Percentiles rank a stretch among this genome's conserved stretches.
Evolutionary conservation across 495 filamentous ascomycete species (phyloP).

Genomic region (Penicillium pancosmium): DNA sequence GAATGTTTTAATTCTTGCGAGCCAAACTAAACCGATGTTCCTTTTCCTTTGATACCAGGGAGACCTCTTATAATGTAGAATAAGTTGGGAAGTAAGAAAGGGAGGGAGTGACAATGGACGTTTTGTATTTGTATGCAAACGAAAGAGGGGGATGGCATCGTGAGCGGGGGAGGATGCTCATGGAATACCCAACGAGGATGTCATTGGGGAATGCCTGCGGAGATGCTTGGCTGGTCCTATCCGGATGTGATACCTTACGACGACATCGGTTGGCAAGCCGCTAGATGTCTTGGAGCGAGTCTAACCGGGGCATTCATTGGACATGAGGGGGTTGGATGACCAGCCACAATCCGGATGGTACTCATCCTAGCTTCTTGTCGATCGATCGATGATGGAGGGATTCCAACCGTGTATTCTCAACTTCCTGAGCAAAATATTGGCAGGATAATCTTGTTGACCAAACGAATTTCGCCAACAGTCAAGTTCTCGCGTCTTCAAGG

Average conservation of each 20-base stretch:
- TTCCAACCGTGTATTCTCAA: too few species aligned
- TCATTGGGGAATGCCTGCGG: slow-evolving; percentile 22
- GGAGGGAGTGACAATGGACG: neutral
- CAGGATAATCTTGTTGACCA: too few species aligned
- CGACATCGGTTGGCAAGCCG: slow-evolving; percentile 9
- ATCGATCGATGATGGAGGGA: neutral
- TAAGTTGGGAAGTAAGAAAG: neutral
- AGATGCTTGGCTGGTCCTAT: slow-evolving; percentile 23
- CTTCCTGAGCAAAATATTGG: too few species aligned
- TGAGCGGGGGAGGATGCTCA: slow-evolving; percentile 8
- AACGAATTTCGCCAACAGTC: too few species aligned
- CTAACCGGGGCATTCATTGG: slow-evolving; percentile 9
- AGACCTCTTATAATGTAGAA: too few species aligned
- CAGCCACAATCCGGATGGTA: slow-evolving; percentile 3
- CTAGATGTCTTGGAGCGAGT: slow-evolving; percentile 17
- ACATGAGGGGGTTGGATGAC: neutral
- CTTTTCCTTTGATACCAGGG: neutral
- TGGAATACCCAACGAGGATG: slow-evolving; percentile 1
- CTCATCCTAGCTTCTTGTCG: slow-evolving; percentile 1
- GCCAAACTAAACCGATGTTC: neutral
- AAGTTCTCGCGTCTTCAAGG: neutral
- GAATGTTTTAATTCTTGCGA: neutral
- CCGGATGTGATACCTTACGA: slow-evolving; percentile 11
- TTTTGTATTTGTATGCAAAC: neutral
- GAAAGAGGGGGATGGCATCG: slow-evolving; percentile 15